Conservation (phyloP, 1,284 basidiomycete species). For the Caloboletus firmus region DNA sequence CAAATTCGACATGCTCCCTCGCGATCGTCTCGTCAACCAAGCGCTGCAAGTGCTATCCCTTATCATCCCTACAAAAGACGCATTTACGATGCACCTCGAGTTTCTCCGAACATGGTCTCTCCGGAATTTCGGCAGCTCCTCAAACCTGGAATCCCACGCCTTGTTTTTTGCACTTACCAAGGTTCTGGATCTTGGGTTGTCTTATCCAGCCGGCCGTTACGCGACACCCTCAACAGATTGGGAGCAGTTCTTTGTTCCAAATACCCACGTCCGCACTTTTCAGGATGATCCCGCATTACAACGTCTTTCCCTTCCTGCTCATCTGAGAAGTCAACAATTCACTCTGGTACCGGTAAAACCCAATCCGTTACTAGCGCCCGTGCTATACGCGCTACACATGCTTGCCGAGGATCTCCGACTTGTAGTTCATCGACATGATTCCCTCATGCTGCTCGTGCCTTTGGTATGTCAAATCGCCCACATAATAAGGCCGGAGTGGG, state of each 20-base stretch:
- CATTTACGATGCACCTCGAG: constrained; percentile 54
- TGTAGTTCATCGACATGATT: constrained; percentile 51
- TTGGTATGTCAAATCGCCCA: constrained; percentile 69
- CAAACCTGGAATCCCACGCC: constrained; percentile 56
- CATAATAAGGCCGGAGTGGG: constrained; percentile 75
- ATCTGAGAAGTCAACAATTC: constrained; percentile 28
- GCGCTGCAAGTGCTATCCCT: constrained; percentile 63
- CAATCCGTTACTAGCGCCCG: constrained; percentile 47
- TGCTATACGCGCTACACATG: constrained; percentile 73
- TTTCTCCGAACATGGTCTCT: constrained; percentile 61
- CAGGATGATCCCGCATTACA: constrained; percentile 59
- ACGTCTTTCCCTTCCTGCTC: constrained; percentile 43
- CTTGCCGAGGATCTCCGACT: constrained; percentile 71
- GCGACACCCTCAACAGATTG: constrained; percentile 21
- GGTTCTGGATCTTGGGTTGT: constrained; percentile 46
- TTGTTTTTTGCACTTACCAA: constrained; percentile 52
- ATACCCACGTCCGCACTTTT: constrained; percentile 47
- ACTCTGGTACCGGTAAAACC: constrained; percentile 31
- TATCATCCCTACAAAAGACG: constrained; percentile 53
- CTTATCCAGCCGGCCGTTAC: constrained; percentile 7
- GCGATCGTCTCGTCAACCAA: constrained; percentile 54
- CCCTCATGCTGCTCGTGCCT: constrained; percentile 60
- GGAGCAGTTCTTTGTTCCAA: constrained; percentile 36
- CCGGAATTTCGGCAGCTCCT: constrained; percentile 40
- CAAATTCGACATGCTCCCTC: constrained; percentile 50